Evolutionary conservation across 352 stramenopile genomes (phyloP).

Genomic region (Peronospora belbahrii): DNA sequence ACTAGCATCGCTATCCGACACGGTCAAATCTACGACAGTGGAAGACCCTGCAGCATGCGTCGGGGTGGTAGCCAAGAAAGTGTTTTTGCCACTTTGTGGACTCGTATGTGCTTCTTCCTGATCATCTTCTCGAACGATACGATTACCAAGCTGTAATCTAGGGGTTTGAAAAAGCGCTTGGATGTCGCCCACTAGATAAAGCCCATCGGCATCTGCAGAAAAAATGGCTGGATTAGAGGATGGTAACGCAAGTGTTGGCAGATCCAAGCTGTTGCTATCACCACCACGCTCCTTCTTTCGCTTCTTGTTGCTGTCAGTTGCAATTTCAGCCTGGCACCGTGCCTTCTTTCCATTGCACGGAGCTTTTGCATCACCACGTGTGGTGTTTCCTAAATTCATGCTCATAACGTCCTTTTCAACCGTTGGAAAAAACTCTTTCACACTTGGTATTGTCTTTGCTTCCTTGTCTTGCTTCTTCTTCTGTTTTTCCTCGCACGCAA

Average conservation of each 20-base stretch:
- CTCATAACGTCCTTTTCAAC: background rate
- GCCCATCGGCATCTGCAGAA: slow-evolving; percentile 25
- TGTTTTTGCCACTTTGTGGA: background rate
- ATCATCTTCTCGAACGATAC: background rate
- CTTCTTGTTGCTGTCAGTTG: slow-evolving; percentile 7
- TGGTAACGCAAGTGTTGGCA: background rate
- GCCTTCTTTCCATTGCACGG: slow-evolving; percentile 21
- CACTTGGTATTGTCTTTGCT: slow-evolving; percentile 13
- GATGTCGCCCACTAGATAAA: slow-evolving; percentile 43
- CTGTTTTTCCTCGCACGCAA: slow-evolving; percentile 16
- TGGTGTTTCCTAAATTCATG: background rate
- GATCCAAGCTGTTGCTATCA: background rate
- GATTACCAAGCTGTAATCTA: background rate
- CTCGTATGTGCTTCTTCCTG: background rate
- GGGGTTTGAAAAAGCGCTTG: slow-evolving; percentile 31
- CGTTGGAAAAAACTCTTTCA: slow-evolving; percentile 27
- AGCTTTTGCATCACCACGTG: slow-evolving; percentile 8
- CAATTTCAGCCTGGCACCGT: background rate
- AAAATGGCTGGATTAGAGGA: slow-evolving; percentile 23
- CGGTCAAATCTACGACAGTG: slow-evolving; percentile 27
- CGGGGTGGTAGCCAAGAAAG: background rate
- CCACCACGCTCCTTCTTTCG: slow-evolving; percentile 7
- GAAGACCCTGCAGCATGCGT: background rate
- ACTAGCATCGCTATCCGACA: slow-evolving; percentile 25
- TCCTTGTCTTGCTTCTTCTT: slow-evolving; percentile 23